Conservation (phyloP, 2,329 filamentous ascomycete species). For the Hypocreales sp. region DNA sequence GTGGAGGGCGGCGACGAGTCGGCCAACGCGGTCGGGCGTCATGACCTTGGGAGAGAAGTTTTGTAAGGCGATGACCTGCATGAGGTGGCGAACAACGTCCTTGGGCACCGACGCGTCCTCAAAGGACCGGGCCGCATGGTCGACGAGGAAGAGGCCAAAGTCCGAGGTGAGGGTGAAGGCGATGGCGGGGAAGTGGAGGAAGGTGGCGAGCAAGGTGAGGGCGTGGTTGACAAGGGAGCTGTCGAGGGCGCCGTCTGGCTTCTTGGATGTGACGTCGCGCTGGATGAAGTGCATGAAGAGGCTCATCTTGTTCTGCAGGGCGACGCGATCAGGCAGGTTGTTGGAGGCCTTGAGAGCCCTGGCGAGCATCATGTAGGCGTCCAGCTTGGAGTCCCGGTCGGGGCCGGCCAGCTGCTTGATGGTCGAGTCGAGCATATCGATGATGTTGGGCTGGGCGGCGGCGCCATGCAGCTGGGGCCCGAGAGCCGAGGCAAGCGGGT, state of each 20-base stretch:
- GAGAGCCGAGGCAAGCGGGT: constrained; percentile 24
- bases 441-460: constrained; percentile 38
- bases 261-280: constrained; percentile 57
- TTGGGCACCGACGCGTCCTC: constrained; percentile 57
- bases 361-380: constrained; percentile 74
- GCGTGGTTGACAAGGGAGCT: constrained; percentile 62
- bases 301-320: constrained; percentile 60
- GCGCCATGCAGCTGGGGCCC: constrained; percentile 25
- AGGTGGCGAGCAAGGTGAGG: constrained; percentile 59
- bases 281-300: constrained; percentile 70
- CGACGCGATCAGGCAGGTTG: constrained; percentile 60
- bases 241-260: constrained; percentile 40
- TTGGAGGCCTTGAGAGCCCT: constrained; percentile 68
- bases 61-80: constrained; percentile 69
- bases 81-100: constrained; percentile 59
- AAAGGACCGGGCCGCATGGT: constrained; percentile 62
- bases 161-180: constrained; percentile 58
- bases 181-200: constrained; percentile 61
- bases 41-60: constrained; percentile 63
- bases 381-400: constrained; percentile 57
- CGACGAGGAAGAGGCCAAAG: constrained; percentile 65
- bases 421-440: constrained; percentile 72
- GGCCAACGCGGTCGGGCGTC: constrained; percentile 53
- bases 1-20: constrained; percentile 55
- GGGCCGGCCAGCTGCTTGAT: constrained; percentile 65